phyloP scores from a whole-genome alignment of 192 early-diverging fungal genomes.

The Rhizophagus clarus region DNA sequence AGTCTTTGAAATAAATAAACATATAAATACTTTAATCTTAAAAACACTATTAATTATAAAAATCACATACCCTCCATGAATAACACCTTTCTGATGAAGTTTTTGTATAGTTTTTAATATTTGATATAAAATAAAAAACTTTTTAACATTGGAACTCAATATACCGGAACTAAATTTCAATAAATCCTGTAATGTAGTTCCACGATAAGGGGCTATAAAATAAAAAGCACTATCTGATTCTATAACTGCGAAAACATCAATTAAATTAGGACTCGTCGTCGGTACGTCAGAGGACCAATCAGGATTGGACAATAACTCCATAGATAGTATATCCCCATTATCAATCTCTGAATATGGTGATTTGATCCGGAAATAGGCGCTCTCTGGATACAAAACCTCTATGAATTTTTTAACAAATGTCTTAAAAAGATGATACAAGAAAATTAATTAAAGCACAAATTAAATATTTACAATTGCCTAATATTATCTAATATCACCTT shows the following conservation, averaged over 20 bases:
- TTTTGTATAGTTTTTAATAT: slow-evolving; percentile 50
- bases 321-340: slow-evolving; percentile 34
- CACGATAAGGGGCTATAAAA: slow-evolving; percentile 54
- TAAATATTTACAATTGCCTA: not conserved
- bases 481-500: not conserved
- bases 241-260: slow-evolving; percentile 51
- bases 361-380: slow-evolving; percentile 17
- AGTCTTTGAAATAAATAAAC: slow-evolving; percentile 33
- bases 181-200: slow-evolving; percentile 57
- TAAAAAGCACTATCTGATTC: slow-evolving; percentile 56
- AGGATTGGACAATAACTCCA: slow-evolving; percentile 13
- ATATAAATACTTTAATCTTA: not conserved
- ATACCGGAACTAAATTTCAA: slow-evolving; percentile 62
- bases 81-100: slow-evolving; percentile 56
- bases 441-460: not conserved
- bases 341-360: slow-evolving; percentile 6
- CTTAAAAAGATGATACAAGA: slow-evolving; percentile 3
- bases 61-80: slow-evolving; percentile 52
- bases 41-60: not conserved
- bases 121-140: slow-evolving; percentile 64
- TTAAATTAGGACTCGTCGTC: slow-evolving; percentile 37
- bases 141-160: slow-evolving; percentile 59
- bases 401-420: slow-evolving; percentile 32
- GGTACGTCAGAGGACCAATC: not conserved
- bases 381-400: slow-evolving; percentile 33